Evolutionary conservation across 2,329 filamentous ascomycete species (phyloP).

Genomic region (Nigrograna mackinnonii): DNA sequence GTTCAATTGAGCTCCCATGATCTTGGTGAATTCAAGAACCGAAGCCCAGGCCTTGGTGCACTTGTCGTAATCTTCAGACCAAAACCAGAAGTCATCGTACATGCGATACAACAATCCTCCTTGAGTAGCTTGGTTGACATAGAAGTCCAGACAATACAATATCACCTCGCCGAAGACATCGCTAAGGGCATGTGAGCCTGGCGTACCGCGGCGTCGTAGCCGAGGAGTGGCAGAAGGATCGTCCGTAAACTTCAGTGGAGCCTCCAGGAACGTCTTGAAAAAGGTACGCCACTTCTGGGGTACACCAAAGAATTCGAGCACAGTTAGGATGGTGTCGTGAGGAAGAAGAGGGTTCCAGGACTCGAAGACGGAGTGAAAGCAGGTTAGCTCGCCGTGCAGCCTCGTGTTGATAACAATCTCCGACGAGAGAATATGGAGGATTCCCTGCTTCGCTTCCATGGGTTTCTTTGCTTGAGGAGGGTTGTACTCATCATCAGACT

Average conservation of each 20-base stretch:
- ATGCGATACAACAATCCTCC: constrained; percentile 51
- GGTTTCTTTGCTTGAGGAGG: constrained; percentile 20
- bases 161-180: constrained; percentile 54
- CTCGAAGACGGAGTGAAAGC: constrained; percentile 34
- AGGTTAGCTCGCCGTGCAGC: constrained; percentile 30
- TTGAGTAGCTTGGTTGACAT: constrained; percentile 46
- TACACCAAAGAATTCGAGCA: constrained; percentile 51
- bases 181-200: constrained; percentile 50
- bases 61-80: constrained; percentile 45
- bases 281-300: constrained; percentile 47
- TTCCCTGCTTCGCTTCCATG: constrained; percentile 32
- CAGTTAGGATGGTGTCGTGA: constrained; percentile 48
- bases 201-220: constrained; percentile 48
- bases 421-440: constrained; percentile 33
- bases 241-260: constrained; percentile 49
- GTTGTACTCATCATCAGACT: background rate
- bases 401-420: constrained; percentile 35
- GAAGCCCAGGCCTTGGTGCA: constrained; percentile 49
- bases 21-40: constrained; percentile 46
- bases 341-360: constrained; percentile 41
- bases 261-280: constrained; percentile 50
- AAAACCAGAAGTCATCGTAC: constrained; percentile 56
- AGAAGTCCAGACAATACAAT: constrained; percentile 52
- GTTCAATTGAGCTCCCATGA: constrained; percentile 50
- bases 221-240: constrained; percentile 37